These are phyloP conservation scores for Mucor circinelloides DNA, from an alignment of 371 early-diverging fungal genomes.

Conservation along the genomic window DNA sequence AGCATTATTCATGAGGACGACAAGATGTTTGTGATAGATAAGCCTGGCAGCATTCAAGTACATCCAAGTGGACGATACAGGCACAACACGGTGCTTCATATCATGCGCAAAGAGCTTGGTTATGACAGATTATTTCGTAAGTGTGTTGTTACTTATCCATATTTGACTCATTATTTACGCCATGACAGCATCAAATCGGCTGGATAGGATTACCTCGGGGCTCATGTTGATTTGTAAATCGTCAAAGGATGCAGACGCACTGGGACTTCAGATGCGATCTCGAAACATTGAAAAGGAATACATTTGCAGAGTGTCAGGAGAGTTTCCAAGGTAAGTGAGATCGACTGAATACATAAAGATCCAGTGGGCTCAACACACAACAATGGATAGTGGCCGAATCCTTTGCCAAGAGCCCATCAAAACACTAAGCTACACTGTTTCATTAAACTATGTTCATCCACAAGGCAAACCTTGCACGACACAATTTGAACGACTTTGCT, in stretches of 20 bases:
- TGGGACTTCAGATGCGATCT: slow-evolving; percentile 66
- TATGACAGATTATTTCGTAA: slow-evolving; percentile 71
- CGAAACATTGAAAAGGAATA: slow-evolving; percentile 85
- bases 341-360: neutral
- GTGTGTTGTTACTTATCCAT: slow-evolving; percentile 31
- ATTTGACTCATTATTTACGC: no score
- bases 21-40: slow-evolving; percentile 79
- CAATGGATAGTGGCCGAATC: slow-evolving; percentile 53
- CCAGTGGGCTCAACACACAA: no score
- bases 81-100: slow-evolving; percentile 83
- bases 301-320: slow-evolving; percentile 82
- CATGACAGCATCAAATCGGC: slow-evolving; percentile 81
- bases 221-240: slow-evolving; percentile 78
- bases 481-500: slow-evolving; percentile 64
- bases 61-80: slow-evolving; percentile 83
- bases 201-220: slow-evolving; percentile 95
- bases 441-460: slow-evolving; percentile 77
- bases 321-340: slow-evolving; percentile 72
- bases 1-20: slow-evolving; percentile 67
- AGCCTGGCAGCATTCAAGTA: slow-evolving; percentile 87
- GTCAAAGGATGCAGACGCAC: slow-evolving; percentile 58
- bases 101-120: slow-evolving; percentile 71
- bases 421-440: slow-evolving; percentile 50
- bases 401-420: slow-evolving; percentile 81
- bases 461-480: slow-evolving; percentile 85